Evolutionary conservation across 148 eudicot genomes (phyloP).

Genomic region (Talinum fruticosum): DNA sequence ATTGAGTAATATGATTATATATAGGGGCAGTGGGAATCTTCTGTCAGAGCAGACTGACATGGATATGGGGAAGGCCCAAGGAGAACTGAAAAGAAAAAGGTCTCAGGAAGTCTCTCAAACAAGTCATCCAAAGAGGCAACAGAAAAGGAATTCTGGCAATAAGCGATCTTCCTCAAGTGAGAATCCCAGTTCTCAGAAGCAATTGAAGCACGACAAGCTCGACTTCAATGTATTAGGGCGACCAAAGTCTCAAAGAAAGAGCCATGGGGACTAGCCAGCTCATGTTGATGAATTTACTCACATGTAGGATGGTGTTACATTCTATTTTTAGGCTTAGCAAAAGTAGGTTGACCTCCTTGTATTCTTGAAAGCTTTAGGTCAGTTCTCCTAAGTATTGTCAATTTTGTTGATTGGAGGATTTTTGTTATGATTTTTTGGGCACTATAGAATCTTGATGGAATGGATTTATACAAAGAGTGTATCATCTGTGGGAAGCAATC

Average conservation of each 20-base stretch:
- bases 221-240: slow-evolving; percentile 66
- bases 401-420: neutral
- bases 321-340: neutral
- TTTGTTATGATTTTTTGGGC: too few species aligned
- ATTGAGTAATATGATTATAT: neutral
- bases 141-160: slow-evolving; percentile 33
- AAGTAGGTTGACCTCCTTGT: neutral
- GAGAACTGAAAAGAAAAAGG: slow-evolving; percentile 55
- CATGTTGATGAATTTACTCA: neutral
- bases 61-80: slow-evolving; percentile 26
- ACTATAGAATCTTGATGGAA: neutral
- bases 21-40: slow-evolving; percentile 43
- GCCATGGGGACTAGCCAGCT: slow-evolving; percentile 14
- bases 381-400: neutral
- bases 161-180: slow-evolving; percentile 34
- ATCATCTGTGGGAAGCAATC: neutral
- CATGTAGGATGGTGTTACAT: slow-evolving; percentile 5
- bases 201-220: slow-evolving; percentile 51
- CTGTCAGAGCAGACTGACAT: slow-evolving; percentile 22
- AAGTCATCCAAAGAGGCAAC: slow-evolving; percentile 37
- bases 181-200: slow-evolving; percentile 32
- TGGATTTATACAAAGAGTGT: too few species aligned
- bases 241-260: slow-evolving; percentile 46
- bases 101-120: slow-evolving; percentile 29
- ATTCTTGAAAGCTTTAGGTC: neutral